A percentile compares a stretch with the other conserved stretches of the same genome.
Conservation (phyloP, 176 grass and related monocot species). For the Chloris gayana region DNA sequence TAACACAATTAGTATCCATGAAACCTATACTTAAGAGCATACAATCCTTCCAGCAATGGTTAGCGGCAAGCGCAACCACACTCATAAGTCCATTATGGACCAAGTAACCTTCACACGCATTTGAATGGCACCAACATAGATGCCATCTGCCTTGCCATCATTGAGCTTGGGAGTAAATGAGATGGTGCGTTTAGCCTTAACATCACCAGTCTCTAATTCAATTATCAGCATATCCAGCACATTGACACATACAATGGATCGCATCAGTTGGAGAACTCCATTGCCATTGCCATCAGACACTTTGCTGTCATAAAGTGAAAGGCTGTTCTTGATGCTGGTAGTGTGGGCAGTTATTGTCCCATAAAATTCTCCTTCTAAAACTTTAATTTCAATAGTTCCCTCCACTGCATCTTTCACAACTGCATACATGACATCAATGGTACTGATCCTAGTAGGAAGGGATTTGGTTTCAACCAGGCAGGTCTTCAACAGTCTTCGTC, state of each 20-base stretch:
- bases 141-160: background rate
- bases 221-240: background rate
- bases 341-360: background rate
- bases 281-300: background rate
- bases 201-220: background rate
- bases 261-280: background rate
- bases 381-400: too few species aligned
- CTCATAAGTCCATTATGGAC: background rate
- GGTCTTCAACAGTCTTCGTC: background rate
- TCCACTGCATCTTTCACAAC: too few species aligned
- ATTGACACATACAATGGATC: background rate
- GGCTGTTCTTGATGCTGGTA: background rate
- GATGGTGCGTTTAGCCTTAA: too few species aligned
- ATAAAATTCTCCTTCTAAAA: background rate
- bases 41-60: too few species aligned
- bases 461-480: background rate
- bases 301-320: slow-evolving; percentile 8
- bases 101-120: background rate
- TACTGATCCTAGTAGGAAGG: too few species aligned
- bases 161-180: background rate
- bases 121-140: background rate
- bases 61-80: too few species aligned
- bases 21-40: too few species aligned
- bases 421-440: too few species aligned
- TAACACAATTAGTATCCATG: too few species aligned